Conservation (phyloP, 148 eudicot genomes). For the Rhododendron ovatum region DNA sequence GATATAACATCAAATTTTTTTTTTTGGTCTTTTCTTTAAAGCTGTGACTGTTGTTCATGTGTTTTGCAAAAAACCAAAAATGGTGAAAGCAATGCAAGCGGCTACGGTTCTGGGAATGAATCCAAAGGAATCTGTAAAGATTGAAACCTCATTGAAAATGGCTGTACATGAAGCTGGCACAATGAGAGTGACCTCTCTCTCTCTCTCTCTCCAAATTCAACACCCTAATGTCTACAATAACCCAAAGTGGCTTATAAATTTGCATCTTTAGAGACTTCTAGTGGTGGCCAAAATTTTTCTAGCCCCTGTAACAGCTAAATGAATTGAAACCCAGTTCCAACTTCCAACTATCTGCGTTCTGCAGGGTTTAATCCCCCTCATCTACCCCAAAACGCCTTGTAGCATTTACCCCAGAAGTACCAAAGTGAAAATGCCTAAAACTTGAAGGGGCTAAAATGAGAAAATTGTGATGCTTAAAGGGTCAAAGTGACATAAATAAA, state of each 20-base stretch:
- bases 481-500: not conserved
- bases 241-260: not conserved
- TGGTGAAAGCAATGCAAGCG: conserved; percentile 7
- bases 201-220: not conserved
- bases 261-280: not conserved
- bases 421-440: not conserved
- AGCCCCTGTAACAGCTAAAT: not conserved
- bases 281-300: not conserved
- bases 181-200: not conserved
- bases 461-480: not conserved
- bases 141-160: not conserved
- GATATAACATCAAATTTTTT: too few species aligned
- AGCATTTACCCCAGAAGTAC: not conserved
- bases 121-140: not conserved
- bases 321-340: not conserved
- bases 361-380: not conserved
- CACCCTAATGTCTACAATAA: not conserved
- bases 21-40: not conserved
- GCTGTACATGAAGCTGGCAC: conserved; percentile 8
- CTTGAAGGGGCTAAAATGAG: not conserved
- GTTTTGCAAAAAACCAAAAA: conserved; percentile 2
- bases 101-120: not conserved
- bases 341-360: not conserved
- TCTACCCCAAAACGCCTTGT: not conserved
- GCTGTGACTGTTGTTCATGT: not conserved